These are phyloP conservation scores for Tilletia setariae DNA, from an alignment of 1,284 basidiomycete genomes.

Conservation along the genomic window DNA sequence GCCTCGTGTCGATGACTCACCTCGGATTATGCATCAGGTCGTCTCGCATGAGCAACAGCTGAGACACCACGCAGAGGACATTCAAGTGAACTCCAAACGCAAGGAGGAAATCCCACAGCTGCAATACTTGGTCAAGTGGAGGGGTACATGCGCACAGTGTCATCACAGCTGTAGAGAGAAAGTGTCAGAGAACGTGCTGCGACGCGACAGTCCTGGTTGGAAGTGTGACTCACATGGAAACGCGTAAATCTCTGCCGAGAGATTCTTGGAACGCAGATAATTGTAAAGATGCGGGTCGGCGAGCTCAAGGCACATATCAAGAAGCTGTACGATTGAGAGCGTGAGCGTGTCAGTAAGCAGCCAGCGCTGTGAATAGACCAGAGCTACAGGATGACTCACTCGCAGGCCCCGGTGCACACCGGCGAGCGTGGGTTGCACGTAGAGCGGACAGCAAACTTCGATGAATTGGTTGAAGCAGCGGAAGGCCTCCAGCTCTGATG, in stretches of 20 bases:
- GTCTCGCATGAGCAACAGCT: constrained; percentile 80
- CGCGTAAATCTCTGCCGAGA: constrained; percentile 96
- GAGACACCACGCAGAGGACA: constrained; percentile 91
- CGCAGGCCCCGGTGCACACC: constrained; percentile 91
- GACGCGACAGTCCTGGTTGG: not conserved
- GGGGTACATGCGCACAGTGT: constrained; percentile 95
- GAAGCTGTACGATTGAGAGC: constrained; percentile 62
- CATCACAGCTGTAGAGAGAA: constrained; percentile 67
- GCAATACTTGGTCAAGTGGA: constrained; percentile 85
- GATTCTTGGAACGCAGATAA: constrained; percentile 79
- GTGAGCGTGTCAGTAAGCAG: not conserved
- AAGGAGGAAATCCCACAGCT: constrained; percentile 93
- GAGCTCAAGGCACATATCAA: constrained; percentile 84
- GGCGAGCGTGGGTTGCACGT: constrained; percentile 89
- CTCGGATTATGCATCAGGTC: constrained; percentile 79
- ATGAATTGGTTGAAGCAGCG: constrained; percentile 92
- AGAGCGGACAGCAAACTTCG: constrained; percentile 84
- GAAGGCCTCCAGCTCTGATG: constrained; percentile 92
- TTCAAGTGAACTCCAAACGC: constrained; percentile 95
- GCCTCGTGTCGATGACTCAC: constrained; percentile 58
- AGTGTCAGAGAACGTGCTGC: not conserved
- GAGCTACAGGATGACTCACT: constrained; percentile 58
- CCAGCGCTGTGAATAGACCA: not conserved
- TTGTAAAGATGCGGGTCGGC: constrained; percentile 80
- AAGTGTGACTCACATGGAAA: constrained; percentile 74